These are phyloP conservation scores for Hydrangea macrophylla DNA, from an alignment of 148 eudicot genomes.

Conservation along the genomic window DNA sequence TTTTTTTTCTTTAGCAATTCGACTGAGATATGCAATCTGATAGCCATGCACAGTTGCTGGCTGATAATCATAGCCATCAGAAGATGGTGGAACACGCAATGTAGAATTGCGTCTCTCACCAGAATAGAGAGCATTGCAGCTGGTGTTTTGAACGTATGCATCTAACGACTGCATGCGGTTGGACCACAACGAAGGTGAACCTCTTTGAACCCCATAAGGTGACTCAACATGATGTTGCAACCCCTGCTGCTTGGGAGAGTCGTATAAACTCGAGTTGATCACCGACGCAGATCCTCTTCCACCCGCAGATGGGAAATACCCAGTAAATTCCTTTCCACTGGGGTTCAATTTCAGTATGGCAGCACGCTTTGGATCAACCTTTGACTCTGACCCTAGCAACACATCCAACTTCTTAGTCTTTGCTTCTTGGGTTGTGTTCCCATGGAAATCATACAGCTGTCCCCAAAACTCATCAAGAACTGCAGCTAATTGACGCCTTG, in stretches of 20 bases:
- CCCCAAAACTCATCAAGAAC: constrained; percentile 97
- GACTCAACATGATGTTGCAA: constrained; percentile 37
- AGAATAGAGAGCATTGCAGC: constrained; percentile 32
- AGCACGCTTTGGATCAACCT: constrained; percentile 39
- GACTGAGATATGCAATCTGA: constrained; percentile 51
- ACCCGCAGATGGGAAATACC: constrained; percentile 37
- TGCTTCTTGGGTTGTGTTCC: constrained; percentile 71
- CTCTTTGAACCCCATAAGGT: constrained; percentile 48
- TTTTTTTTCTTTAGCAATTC: constrained; percentile 44
- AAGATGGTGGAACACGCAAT: constrained; percentile 69
- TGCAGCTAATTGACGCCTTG: constrained; percentile 74
- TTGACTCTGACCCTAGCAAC: constrained; percentile 55
- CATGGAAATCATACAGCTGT: constrained; percentile 89
- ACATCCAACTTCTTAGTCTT: constrained; percentile 61
- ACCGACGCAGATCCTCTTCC: constrained; percentile 44
- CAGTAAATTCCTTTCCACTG: constrained; percentile 37
- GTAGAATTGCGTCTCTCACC: constrained; percentile 83
- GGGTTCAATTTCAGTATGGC: constrained; percentile 25
- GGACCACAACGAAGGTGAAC: constrained; percentile 51
- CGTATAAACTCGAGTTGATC: constrained; percentile 37
- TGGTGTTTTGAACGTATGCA: constrained; percentile 44
- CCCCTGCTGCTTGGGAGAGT: constrained; percentile 41
- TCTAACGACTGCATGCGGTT: constrained; percentile 46
- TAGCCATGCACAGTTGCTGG: constrained; percentile 91
- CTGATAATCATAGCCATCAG: constrained; percentile 58